Evolutionary conservation across 164 flowering plant genomes (phyloP).

Genomic region (Euptelea pleiosperma): DNA sequence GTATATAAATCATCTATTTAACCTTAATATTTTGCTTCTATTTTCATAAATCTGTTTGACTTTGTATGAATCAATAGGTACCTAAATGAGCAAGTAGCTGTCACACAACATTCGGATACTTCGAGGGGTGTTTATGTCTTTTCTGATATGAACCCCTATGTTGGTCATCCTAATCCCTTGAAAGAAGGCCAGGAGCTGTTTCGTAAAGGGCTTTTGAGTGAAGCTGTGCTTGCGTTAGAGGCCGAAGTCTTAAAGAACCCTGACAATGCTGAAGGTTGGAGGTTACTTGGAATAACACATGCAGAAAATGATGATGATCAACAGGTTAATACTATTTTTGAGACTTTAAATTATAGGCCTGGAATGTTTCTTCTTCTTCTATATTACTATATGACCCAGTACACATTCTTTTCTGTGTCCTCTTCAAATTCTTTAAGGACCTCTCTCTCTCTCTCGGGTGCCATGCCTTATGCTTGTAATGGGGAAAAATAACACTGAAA

Average conservation of each 20-base stretch:
- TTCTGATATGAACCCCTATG: conserved; percentile 94
- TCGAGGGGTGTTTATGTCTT: conserved; percentile 77
- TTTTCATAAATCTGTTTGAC: neutral
- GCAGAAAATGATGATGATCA: conserved; percentile 99
- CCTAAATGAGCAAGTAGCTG: conserved; percentile 63
- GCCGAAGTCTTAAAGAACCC: conserved; percentile 95
- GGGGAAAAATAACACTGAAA: too few relatives aligned
- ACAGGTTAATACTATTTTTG: conserved; percentile 47
- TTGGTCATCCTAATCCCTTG: conserved; percentile 90
- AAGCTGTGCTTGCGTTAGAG: conserved; percentile 96
- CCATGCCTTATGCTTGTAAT: too few relatives aligned
- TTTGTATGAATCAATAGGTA: conserved; percentile 35
- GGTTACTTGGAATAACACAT: conserved; percentile 94
- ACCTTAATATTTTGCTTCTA: too few relatives aligned
- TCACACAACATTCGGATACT: conserved; percentile 50
- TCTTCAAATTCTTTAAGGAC: too few relatives aligned
- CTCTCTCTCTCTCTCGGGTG: too few relatives aligned
- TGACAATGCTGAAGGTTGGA: conserved; percentile 98
- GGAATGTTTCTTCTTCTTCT: conserved; percentile 1
- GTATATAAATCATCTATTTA: too few relatives aligned
- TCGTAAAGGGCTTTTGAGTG: conserved; percentile 93
- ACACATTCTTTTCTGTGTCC: too few relatives aligned
- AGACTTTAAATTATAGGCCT: neutral
- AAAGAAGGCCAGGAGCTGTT: conserved; percentile 97
- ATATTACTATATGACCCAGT: neutral